Percentiles rank a stretch among this genome's conserved stretches.
These are phyloP conservation scores for Hamigera avellanea DNA, from an alignment of 495 filamentous ascomycete genomes.

Conservation along the genomic window DNA sequence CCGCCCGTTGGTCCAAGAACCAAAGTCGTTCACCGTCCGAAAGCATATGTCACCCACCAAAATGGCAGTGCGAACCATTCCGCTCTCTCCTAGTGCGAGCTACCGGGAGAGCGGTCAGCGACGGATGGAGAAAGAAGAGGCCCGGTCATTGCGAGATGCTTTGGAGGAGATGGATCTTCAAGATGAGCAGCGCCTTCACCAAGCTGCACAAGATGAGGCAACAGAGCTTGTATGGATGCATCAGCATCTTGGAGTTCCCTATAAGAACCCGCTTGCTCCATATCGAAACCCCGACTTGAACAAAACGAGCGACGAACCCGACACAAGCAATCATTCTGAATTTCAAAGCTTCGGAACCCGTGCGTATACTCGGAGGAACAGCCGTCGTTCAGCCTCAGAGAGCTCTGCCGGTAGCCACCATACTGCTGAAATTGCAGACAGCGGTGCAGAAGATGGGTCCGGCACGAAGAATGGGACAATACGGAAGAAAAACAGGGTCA, in stretches of 20 bases:
- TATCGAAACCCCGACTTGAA: conserved; percentile 38
- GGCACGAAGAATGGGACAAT: conserved; percentile 10
- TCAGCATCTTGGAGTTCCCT: conserved; percentile 49
- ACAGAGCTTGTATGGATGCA: conserved; percentile 81
- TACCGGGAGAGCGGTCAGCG: conserved; percentile 74
- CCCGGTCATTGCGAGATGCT: conserved; percentile 61
- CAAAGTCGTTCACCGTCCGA: conserved; percentile 21
- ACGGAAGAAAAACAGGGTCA: conserved; percentile 30
- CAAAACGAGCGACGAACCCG: conserved; percentile 30
- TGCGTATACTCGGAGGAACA: conserved; percentile 13
- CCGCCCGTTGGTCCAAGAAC: conserved; percentile 34
- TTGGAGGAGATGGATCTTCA: conserved; percentile 68
- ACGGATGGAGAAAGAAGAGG: conserved; percentile 83
- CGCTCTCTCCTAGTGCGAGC: conserved; percentile 38
- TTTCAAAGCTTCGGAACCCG: conserved; percentile 38
- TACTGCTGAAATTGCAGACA: conserved; percentile 3
- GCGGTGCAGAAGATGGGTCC: conserved; percentile 3
- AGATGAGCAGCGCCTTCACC: conserved; percentile 57
- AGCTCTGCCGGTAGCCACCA: conserved; percentile 31
- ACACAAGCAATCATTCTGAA: conserved; percentile 52
- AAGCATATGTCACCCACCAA: conserved; percentile 33
- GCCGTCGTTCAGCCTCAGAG: conserved; percentile 35
- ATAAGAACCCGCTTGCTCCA: conserved; percentile 44
- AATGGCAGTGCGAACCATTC: conserved; percentile 15
- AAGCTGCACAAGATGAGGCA: conserved; percentile 74